These are phyloP conservation scores for Limtongozyma cylindracea DNA, from an alignment of 805 yeast genomes.

Conservation along the genomic window DNA sequence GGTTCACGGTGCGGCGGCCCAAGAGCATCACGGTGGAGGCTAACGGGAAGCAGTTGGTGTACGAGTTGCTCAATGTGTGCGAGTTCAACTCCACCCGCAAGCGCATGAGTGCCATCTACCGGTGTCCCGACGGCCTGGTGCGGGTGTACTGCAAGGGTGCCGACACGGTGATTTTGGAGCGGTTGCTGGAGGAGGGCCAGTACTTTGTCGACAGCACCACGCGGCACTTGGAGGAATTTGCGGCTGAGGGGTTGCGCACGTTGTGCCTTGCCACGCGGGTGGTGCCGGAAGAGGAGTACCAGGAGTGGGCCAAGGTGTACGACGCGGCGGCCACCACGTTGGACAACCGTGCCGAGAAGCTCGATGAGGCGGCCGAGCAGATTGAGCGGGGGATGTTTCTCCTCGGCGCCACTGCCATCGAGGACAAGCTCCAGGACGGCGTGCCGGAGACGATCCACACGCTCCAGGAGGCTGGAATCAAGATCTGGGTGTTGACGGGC, in stretches of 20 bases:
- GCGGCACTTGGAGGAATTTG: constrained; percentile 84
- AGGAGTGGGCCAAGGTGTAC: constrained; percentile 38
- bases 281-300: constrained; percentile 56
- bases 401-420: constrained; percentile 95
- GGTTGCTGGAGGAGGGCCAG: constrained; percentile 35
- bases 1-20: constrained; percentile 69
- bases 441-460: constrained; percentile 95
- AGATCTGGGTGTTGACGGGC: constrained; percentile 94
- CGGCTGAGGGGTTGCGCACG: constrained; percentile 87
- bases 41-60: constrained; percentile 18
- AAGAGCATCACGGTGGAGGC: constrained; percentile 39
- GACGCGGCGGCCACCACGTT: constrained; percentile 67
- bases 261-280: constrained; percentile 77
- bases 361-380: constrained; percentile 75
- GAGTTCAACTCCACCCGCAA: constrained; percentile 95
- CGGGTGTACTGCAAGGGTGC: constrained; percentile 91
- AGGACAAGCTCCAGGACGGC: constrained; percentile 92
- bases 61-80: constrained; percentile 71
- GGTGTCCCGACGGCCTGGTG: constrained; percentile 85
- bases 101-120: constrained; percentile 87
- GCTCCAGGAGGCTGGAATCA: constrained; percentile 88
- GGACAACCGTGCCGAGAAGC: constrained; percentile 42
- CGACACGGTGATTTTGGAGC: constrained; percentile 81
- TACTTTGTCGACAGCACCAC: constrained; percentile 69
- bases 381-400: constrained; percentile 63